Percentiles rank a stretch among this genome's conserved stretches.
Conservation (phyloP, 148 eudicot species). For the Chenopodium formosanum region DNA sequence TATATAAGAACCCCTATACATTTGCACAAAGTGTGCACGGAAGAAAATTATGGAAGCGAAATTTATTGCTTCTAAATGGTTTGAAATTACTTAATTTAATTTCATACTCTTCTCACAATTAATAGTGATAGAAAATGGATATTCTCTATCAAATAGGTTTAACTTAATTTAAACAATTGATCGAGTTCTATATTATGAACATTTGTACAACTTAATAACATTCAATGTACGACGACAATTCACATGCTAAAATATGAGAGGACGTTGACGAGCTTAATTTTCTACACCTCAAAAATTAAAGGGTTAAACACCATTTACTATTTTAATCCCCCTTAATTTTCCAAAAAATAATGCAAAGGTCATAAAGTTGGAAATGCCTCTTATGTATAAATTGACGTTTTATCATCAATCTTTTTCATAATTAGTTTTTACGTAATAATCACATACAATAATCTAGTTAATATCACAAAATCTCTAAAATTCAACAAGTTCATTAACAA, state of each 20-base stretch:
- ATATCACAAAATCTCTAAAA: not conserved
- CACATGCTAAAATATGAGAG: not conserved
- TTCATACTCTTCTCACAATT: no score
- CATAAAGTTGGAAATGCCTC: not conserved
- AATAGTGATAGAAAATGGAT: no score
- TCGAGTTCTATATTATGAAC: not conserved
- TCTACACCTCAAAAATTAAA: not conserved
- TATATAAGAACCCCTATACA: no score
- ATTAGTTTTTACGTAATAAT: not conserved
- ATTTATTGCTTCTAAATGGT: no score
- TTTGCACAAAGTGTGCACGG: no score
- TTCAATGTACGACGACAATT: not conserved
- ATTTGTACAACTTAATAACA: not conserved
- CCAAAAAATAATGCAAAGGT: not conserved
- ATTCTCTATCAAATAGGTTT: no score
- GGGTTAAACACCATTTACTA: not conserved
- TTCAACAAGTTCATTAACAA: not conserved
- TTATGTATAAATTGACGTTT: not conserved
- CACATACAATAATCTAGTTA: not conserved
- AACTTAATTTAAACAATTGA: not conserved
- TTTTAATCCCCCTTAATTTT: not conserved
- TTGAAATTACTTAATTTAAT: no score
- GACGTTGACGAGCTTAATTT: not conserved
- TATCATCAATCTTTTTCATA: not conserved
- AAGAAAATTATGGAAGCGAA: no score